phyloP scores from a whole-genome alignment of 2,329 filamentous ascomycete genomes.

The Aureobasidium musti region DNA sequence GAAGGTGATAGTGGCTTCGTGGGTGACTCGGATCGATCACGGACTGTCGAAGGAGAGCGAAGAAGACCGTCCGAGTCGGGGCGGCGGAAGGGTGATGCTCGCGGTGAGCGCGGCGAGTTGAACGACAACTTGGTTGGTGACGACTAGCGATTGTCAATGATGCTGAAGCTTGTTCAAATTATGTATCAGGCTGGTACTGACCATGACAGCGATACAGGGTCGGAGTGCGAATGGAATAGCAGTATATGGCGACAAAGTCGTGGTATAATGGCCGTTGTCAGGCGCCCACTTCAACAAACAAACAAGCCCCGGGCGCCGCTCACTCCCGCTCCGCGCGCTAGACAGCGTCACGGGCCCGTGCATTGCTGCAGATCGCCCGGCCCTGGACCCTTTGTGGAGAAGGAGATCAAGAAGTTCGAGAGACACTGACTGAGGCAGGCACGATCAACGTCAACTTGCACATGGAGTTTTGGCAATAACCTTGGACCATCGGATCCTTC shows the following conservation, averaged over 20 bases:
- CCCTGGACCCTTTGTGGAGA: background rate
- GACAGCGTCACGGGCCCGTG: background rate
- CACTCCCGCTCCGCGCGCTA: conserved; percentile 9
- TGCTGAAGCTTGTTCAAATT: too few relatives aligned
- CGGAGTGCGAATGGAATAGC: background rate
- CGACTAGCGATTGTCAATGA: background rate
- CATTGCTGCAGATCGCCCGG: background rate
- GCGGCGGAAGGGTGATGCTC: conserved; percentile 50
- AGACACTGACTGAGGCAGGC: background rate
- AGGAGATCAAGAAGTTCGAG: conserved; percentile 8
- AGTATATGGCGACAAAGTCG: background rate
- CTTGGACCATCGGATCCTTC: background rate
- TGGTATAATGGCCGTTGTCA: conserved; percentile 11
- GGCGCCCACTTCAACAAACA: conserved; percentile 18
- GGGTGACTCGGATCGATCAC: conserved; percentile 33
- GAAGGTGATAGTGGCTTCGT: conserved; percentile 31
- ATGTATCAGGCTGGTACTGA: background rate
- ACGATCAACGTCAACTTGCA: background rate
- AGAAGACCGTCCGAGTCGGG: conserved; percentile 44
- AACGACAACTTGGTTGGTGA: conserved; percentile 42
- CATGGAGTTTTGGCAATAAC: conserved; percentile 9
- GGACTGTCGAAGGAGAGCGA: conserved; percentile 45
- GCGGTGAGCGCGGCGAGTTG: conserved; percentile 48
- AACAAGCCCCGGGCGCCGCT: conserved; percentile 6
- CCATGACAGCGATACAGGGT: background rate